These are phyloP conservation scores for Hibiscus tridactylites DNA, from an alignment of 345 rosid genomes.

Conservation along the genomic window DNA sequence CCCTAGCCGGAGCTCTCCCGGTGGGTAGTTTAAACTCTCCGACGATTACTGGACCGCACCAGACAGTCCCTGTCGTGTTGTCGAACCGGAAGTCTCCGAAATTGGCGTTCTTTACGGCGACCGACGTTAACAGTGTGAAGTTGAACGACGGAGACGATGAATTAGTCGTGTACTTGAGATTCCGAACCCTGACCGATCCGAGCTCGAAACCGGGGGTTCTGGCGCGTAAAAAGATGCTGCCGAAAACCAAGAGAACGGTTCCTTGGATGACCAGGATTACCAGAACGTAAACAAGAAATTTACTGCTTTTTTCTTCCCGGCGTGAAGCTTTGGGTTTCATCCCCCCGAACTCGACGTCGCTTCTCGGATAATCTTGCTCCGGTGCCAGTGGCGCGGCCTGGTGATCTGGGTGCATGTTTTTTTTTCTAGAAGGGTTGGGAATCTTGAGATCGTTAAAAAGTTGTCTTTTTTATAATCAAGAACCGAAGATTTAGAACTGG, in stretches of 20 bases:
- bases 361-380: constrained; percentile 1
- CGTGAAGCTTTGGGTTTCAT: neutral
- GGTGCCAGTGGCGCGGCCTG: constrained; percentile 18
- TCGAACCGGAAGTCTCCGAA: constrained; percentile 30
- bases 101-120: constrained; percentile 29
- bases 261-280: constrained; percentile 14
- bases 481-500: too few relatives aligned
- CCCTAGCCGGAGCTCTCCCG: constrained; percentile 27
- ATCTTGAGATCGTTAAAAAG: neutral
- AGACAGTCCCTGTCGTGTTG: constrained; percentile 16
- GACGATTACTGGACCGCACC: constrained; percentile 12
- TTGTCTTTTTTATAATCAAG: neutral
- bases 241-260: constrained; percentile 11
- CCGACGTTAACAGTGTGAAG: constrained; percentile 15
- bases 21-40: constrained; percentile 21
- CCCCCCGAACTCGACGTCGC: constrained; percentile 22
- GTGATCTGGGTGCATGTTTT: constrained; percentile 14
- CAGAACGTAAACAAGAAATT: constrained; percentile 31
- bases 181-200: constrained; percentile 11
- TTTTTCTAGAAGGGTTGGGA: neutral
- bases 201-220: constrained; percentile 22
- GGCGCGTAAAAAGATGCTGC: constrained; percentile 19
- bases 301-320: constrained; percentile 14
- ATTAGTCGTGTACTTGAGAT: constrained; percentile 16
- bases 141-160: constrained; percentile 20